Base-by-base conservation (phyloP, 495 filamentous ascomycete genomes). In the Cercophora sp. region DNA sequence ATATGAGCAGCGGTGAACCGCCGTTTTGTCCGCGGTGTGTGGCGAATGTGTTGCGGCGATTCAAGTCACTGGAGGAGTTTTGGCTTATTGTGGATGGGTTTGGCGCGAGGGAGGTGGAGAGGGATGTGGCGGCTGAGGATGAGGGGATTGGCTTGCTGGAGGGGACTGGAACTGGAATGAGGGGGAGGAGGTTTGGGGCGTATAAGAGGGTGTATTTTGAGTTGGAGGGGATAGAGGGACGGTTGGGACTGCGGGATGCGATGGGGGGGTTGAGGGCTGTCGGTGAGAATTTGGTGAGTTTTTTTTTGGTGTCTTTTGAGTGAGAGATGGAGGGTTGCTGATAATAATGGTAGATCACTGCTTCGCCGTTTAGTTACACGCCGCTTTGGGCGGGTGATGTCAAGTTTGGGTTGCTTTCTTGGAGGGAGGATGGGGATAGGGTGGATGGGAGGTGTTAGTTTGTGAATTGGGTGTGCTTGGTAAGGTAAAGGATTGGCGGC, bases 1-100 rank as follows among this genome's bases (percentile, higher is more conserved):
- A 41, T n/a, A n/a, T n/a, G n/a, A n/a, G n/a, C n/a, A n/a, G n/a
- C n/a, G n/a, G n/a, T n/a, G 15, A 24, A 25, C 27, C 10, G 23
- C 54, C 46, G 24, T 57, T 58, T 47, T 63, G 58, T 23, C 23
- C 32, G 8, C 6, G 51, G 29, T 61, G 54, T 25, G 39, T 63
- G 26, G 26, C 47, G 18, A 48, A 43, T 22, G 45, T 54, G 23
- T 10, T 63, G 39, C 22, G 36, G 27, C 22, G 55, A 44, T 63
- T 63, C 31, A 25, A 32, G 41, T 44, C 45, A 20, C 23, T 61
- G 51, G 31, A 50, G 40, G 55, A 58, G 31, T 40, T 61, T 29
- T 63, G 48, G 31, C 24, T 61, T 0, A 42, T 63, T 24, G 41
- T 61, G 16, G 52, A 61, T 45, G 27, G n/a, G 26, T n/a, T 11